Evolutionary conservation across 2,329 filamentous ascomycete species (phyloP).

Genomic region (Diplodia scrobiculata): DNA sequence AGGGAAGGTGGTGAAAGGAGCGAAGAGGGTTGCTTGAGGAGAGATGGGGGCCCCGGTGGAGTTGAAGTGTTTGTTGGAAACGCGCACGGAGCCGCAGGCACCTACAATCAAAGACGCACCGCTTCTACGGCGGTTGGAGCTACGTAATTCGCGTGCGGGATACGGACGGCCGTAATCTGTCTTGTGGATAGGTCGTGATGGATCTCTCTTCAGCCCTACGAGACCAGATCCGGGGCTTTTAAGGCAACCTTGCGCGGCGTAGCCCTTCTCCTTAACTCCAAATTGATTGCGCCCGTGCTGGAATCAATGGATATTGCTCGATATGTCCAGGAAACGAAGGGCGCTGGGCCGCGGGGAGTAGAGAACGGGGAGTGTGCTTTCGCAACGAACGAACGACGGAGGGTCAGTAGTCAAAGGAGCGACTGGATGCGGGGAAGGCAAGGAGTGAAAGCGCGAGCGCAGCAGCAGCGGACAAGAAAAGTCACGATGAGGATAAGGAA

Average conservation of each 20-base stretch:
- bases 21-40: constrained; percentile 21
- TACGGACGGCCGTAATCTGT: constrained; percentile 22
- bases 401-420: constrained; percentile 25
- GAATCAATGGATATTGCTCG: constrained; percentile 16
- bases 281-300: constrained; percentile 28
- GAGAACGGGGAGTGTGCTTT: constrained; percentile 8
- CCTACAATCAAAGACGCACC: constrained; percentile 6
- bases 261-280: constrained; percentile 27
- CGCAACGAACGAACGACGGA: neutral
- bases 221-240: constrained; percentile 20
- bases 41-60: constrained; percentile 8
- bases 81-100: constrained; percentile 10
- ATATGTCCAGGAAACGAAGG: constrained; percentile 14
- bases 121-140: neutral
- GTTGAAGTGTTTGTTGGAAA: constrained; percentile 24
- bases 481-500: constrained; percentile 28
- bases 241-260: constrained; percentile 2
- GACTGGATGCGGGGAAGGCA: constrained; percentile 25
- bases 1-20: constrained; percentile 20
- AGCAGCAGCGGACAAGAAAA: constrained; percentile 17
- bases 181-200: constrained; percentile 2
- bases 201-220: constrained; percentile 16
- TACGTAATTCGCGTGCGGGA: constrained; percentile 12
- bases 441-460: constrained; percentile 26
- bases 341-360: constrained; percentile 12